These are phyloP conservation scores for Jamesozyma spencerorum DNA, from an alignment of 805 yeast species.

Conservation along the genomic window DNA sequence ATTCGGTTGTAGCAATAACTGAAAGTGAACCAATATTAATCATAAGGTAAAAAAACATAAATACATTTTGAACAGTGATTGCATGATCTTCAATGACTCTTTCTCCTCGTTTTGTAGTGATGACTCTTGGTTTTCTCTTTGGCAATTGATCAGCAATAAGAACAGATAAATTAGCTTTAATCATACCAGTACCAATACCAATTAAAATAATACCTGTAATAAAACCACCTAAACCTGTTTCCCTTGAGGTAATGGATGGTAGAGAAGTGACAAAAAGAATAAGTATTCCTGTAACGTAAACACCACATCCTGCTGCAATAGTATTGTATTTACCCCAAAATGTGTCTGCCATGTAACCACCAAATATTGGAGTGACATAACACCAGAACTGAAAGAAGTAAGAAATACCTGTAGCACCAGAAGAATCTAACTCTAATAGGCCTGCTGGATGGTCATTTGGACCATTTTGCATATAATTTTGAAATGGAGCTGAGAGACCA, in stretches of 20 bases:
- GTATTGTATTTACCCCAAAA: constrained; percentile 65
- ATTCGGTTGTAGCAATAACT: constrained; percentile 66
- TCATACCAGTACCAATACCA: constrained; percentile 75
- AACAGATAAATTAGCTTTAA: constrained; percentile 61
- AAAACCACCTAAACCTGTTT: constrained; percentile 56
- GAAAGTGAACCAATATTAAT: constrained; percentile 69
- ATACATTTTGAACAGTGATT: constrained; percentile 62
- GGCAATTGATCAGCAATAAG: constrained; percentile 70
- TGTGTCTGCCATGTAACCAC: constrained; percentile 69
- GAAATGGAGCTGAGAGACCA: constrained; percentile 68
- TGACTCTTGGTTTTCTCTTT: constrained; percentile 49
- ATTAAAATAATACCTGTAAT: constrained; percentile 36
- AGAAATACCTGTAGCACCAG: constrained; percentile 62
- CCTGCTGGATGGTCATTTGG: constrained; percentile 38
- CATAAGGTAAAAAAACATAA: constrained; percentile 68
- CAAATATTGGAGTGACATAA: constrained; percentile 68
- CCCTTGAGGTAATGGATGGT: constrained; percentile 42
- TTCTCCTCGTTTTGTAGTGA: constrained; percentile 51
- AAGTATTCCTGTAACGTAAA: constrained; percentile 55
- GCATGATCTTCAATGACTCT: constrained; percentile 61
- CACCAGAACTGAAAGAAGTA: constrained; percentile 77
- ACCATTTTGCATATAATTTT: constrained; percentile 63
- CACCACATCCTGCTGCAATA: constrained; percentile 47
- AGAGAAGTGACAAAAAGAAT: constrained; percentile 61
- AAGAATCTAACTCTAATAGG: constrained; percentile 49